These are phyloP conservation scores for Tetrapisispora nanseiensis DNA, from an alignment of 805 yeast genomes.

Conservation along the genomic window DNA sequence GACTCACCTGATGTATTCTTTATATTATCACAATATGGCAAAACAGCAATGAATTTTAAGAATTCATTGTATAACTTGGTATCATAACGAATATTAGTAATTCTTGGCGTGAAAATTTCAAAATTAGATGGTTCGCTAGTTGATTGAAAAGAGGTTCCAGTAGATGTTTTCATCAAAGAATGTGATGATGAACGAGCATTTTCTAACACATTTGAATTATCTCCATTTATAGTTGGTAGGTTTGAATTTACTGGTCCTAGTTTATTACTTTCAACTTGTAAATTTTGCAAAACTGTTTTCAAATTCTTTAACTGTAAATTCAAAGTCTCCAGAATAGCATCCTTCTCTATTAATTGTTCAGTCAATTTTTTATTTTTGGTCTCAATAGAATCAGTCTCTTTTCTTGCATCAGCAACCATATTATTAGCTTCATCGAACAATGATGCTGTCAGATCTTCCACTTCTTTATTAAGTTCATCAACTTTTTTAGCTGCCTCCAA, in stretches of 20 bases:
- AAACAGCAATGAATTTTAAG: conserved; percentile 30
- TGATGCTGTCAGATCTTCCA: conserved; percentile 69
- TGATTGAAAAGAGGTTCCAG: conserved; percentile 8
- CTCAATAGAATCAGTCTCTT: conserved; percentile 51
- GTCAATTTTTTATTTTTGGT: conserved; percentile 47
- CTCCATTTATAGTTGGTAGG: neutral
- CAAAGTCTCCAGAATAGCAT: conserved; percentile 51
- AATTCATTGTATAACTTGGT: conserved; percentile 32
- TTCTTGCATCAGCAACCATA: conserved; percentile 73
- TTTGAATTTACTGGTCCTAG: neutral
- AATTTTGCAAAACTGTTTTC: conserved; percentile 46
- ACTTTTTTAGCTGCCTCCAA: conserved; percentile 50
- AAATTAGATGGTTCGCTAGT: conserved; percentile 5
- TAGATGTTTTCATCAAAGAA: conserved; percentile 14
- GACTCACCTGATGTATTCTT: conserved; percentile 35
- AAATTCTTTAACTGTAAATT: conserved; percentile 59
- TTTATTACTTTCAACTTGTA: conserved; percentile 29
- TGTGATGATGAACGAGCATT: conserved; percentile 14
- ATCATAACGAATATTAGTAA: conserved; percentile 36
- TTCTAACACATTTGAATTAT: neutral
- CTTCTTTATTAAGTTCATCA: conserved; percentile 54
- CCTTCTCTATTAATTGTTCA: conserved; percentile 56
- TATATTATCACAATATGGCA: conserved; percentile 28
- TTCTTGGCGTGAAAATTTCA: conserved; percentile 33
- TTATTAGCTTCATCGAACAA: conserved; percentile 75